Percentiles rank a stretch among this genome's conserved stretches.
phyloP scores from a whole-genome alignment of 176 grass and related monocot genomes.

The Hsuehochloa calcarea region DNA sequence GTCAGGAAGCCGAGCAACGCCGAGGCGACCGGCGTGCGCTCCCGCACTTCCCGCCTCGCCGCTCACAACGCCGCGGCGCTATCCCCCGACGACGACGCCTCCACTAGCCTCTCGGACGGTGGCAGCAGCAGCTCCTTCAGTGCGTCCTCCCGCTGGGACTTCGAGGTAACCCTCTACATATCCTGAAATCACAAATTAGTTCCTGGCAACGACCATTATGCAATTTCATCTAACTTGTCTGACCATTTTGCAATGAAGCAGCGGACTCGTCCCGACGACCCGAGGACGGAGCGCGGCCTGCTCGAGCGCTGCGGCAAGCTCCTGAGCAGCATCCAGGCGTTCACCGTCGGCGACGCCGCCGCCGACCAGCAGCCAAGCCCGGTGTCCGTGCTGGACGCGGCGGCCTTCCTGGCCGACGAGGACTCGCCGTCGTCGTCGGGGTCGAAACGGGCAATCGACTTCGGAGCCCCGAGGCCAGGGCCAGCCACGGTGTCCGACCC shows the following conservation, averaged over 20 bases:
- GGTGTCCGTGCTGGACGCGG: constrained; percentile 83
- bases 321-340: constrained; percentile 72
- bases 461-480: not conserved
- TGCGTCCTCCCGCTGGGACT: constrained; percentile 48
- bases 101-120: constrained; percentile 57
- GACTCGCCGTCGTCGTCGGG: constrained; percentile 64
- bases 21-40: constrained; percentile 25
- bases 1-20: constrained; percentile 19
- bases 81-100: constrained; percentile 53
- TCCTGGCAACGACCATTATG: not conserved
- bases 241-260: not conserved
- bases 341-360: constrained; percentile 44
- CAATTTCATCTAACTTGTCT: not conserved
- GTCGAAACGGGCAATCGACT: constrained; percentile 52
- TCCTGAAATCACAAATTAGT: not conserved
- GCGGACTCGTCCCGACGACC: not conserved
- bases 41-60: constrained; percentile 37
- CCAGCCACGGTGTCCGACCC: not conserved
- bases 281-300: constrained; percentile 37
- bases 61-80: not conserved
- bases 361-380: constrained; percentile 76
- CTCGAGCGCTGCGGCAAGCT: constrained; percentile 84
- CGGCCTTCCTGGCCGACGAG: constrained; percentile 67
- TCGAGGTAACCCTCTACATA: constrained; percentile 34
- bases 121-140: constrained; percentile 47